These are phyloP conservation scores for Crithidia acanthocephali DNA, from an alignment of 208 protist species.

Conservation along the genomic window DNA sequence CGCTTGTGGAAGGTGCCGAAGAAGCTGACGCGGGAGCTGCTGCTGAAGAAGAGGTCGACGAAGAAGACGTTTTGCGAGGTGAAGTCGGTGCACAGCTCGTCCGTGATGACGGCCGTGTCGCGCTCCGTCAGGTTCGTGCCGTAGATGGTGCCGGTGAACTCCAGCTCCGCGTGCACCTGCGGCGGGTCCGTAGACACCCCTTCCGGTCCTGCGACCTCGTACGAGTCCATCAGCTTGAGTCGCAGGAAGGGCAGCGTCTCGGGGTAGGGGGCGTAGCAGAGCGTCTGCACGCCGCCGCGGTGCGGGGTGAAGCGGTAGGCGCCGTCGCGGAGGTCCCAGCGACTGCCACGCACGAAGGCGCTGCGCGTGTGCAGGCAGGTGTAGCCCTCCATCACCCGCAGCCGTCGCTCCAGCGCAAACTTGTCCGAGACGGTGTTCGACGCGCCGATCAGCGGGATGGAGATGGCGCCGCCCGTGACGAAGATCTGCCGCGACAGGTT, in stretches of 20 bases:
- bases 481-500: constrained; percentile 30
- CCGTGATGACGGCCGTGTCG: constrained; percentile 77
- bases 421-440: constrained; percentile 38
- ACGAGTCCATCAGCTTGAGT: constrained; percentile 65
- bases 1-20: constrained; percentile 63
- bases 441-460: constrained; percentile 48
- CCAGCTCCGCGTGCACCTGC: constrained; percentile 66
- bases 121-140: constrained; percentile 77
- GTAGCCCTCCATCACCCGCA: constrained; percentile 75
- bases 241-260: constrained; percentile 60
- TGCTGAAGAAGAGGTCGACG: constrained; percentile 71
- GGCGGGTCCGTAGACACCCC: constrained; percentile 74
- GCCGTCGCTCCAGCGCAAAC: constrained; percentile 42
- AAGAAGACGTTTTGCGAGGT: constrained; percentile 64
- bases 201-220: constrained; percentile 72
- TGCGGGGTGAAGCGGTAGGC: constrained; percentile 68
- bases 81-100: constrained; percentile 75
- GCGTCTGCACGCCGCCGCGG: constrained; percentile 63
- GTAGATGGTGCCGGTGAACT: constrained; percentile 80
- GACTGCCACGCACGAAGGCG: constrained; percentile 61
- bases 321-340: constrained; percentile 50
- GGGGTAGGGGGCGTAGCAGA: constrained; percentile 75
- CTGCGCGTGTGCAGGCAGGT: constrained; percentile 67
- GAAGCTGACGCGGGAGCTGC: constrained; percentile 69
- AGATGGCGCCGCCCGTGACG: constrained; percentile 57